Conservation (phyloP, 1,284 basidiomycete species). For the Sporisorium scitamineum region DNA sequence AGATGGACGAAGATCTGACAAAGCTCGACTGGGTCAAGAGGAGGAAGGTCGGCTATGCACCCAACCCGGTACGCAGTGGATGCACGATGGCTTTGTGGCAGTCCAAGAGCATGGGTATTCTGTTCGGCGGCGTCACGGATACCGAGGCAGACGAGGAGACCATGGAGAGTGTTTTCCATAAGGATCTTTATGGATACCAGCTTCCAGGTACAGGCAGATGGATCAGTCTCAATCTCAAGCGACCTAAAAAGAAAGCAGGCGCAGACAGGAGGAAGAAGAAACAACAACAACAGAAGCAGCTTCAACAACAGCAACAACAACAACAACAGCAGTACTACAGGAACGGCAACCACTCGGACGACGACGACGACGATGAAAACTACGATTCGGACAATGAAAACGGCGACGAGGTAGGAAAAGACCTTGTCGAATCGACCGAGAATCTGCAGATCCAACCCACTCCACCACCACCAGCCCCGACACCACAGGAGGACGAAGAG, state of each 20-base stretch:
- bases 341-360: slow-evolving; percentile 40
- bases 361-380: slow-evolving; percentile 37
- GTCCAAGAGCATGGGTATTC: slow-evolving; percentile 76
- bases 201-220: slow-evolving; percentile 82
- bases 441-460: slow-evolving; percentile 30
- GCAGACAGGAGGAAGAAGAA: slow-evolving; percentile 72
- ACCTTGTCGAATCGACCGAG: slow-evolving; percentile 32
- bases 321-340: slow-evolving; percentile 34
- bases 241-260: slow-evolving; percentile 73
- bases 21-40: slow-evolving; percentile 83
- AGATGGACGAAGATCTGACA: slow-evolving; percentile 70
- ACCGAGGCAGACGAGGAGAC: slow-evolving; percentile 88
- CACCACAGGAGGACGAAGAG: slow-evolving; percentile 66
- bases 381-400: slow-evolving; percentile 43
- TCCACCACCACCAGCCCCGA: not conserved
- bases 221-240: slow-evolving; percentile 79
- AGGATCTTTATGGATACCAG: slow-evolving; percentile 76
- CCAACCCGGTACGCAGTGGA: slow-evolving; percentile 73
- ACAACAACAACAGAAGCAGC: slow-evolving; percentile 61
- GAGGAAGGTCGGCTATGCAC: slow-evolving; percentile 79
- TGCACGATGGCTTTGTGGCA: slow-evolving; percentile 87
- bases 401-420: slow-evolving; percentile 36
- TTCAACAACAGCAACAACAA: slow-evolving; percentile 44
- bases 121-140: slow-evolving; percentile 93
- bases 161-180: slow-evolving; percentile 73